These are phyloP conservation scores for Trichoderma erinaceum DNA, from an alignment of 495 filamentous ascomycete genomes.

Conservation along the genomic window DNA sequence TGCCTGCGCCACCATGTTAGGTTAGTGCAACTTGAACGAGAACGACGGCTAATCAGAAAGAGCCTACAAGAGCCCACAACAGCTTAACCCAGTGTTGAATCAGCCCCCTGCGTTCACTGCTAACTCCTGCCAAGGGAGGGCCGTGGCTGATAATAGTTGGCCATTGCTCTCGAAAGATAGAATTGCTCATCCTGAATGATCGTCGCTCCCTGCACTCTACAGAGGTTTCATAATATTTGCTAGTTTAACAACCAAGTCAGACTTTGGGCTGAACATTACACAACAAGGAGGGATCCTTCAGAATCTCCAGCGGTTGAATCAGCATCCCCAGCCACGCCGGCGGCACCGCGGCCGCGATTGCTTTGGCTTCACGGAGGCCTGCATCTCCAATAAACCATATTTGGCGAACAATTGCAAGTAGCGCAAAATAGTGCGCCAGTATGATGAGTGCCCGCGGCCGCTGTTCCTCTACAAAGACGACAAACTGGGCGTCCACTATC, in stretches of 20 bases:
- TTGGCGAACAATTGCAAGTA: constrained; percentile 26
- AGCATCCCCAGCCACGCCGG: constrained; percentile 34
- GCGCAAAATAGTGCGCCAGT: constrained; percentile 37
- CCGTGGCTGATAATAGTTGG: not conserved
- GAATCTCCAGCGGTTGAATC: constrained; percentile 31
- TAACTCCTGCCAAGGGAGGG: not conserved
- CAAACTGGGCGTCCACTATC: constrained; percentile 27
- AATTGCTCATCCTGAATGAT: too few species aligned
- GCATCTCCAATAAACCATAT: constrained; percentile 32
- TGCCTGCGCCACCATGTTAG: not conserved
- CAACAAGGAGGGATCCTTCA: not conserved
- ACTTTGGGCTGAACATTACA: not conserved
- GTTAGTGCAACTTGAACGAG: not conserved
- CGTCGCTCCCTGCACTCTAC: too few species aligned
- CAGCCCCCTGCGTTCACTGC: not conserved
- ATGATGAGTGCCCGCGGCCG: constrained; percentile 35
- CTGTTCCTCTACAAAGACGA: constrained; percentile 29
- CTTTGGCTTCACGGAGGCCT: constrained; percentile 20
- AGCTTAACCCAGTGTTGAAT: not conserved
- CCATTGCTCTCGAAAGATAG: not conserved
- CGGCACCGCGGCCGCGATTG: constrained; percentile 32
- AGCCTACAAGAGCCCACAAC: not conserved
- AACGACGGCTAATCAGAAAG: not conserved
- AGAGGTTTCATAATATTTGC: too few species aligned
- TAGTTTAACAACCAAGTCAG: too few species aligned